A percentile compares a stretch with the other conserved stretches of the same genome.
Conservation (phyloP, 257 asterid genomes). For the Nicotiana attenuata region DNA sequence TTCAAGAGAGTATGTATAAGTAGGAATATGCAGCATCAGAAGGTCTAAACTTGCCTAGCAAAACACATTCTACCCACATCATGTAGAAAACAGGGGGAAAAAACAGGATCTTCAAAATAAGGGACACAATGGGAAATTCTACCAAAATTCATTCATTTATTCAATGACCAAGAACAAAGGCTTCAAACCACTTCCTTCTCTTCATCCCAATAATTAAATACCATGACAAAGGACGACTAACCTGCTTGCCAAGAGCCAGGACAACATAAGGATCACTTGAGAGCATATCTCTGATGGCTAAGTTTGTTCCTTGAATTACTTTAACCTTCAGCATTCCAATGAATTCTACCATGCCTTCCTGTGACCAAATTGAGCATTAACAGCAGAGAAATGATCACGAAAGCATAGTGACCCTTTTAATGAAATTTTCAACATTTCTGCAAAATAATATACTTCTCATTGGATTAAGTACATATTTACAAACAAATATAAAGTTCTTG, state of each 20-base stretch:
- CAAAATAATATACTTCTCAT: background rate
- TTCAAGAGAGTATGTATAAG: background rate
- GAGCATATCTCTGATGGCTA: slow-evolving; percentile 89
- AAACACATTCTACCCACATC: background rate
- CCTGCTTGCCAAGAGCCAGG: slow-evolving; percentile 85
- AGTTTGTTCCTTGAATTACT: slow-evolving; percentile 72
- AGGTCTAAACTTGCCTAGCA: background rate
- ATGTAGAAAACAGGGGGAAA: background rate
- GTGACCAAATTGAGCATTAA: slow-evolving; percentile 22
- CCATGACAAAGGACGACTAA: slow-evolving; percentile 15
- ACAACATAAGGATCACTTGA: slow-evolving; percentile 97
- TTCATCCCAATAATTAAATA: background rate
- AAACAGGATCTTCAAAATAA: background rate
- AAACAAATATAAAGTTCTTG: background rate
- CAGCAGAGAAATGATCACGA: slow-evolving; percentile 8
- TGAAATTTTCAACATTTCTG: background rate
- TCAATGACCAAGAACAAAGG: background rate
- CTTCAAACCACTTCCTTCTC: background rate
- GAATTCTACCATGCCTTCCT: slow-evolving; percentile 95
- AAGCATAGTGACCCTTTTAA: background rate
- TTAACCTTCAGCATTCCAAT: slow-evolving; percentile 80
- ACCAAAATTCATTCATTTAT: background rate
- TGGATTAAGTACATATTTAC: background rate
- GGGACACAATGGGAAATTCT: background rate
- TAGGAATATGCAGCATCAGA: background rate